Base-by-base conservation (phyloP, 106 monocot genomes). In the Allium sativum region DNA sequence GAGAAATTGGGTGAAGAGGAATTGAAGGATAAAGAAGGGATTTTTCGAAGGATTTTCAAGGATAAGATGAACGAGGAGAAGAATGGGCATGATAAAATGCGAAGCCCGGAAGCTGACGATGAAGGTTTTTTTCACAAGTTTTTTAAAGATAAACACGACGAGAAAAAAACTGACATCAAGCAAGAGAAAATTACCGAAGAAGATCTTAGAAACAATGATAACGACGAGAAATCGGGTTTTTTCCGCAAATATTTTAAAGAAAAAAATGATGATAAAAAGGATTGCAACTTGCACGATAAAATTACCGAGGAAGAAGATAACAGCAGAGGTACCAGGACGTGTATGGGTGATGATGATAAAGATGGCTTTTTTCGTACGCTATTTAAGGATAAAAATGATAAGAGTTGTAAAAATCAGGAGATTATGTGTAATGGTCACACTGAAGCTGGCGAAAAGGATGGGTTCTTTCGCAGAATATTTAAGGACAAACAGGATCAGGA, bases 401-500 rank as follows among this genome's bases (percentile, higher is more conserved):
- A 84, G 12, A 67, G 79, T 68, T 73, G 78, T 18, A 78, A 10
- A 62, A 54, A 68, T 53, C 76, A 76, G n/a, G 70, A 82, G 60
- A 59, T 58, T 9, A 79, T 66, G 64, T 59, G 53, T 18, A 77
- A 74, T 61, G 69, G 73, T 9, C 62, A 15, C 46, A 64, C 52
- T 45, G 87, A 87, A 21, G 82, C 74, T 52, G 68, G 50, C 41
- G 87, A 79, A 11, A 87, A 79, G 71, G 87, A 87, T 42, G 79
- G 79, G 17, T 93, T 93, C 63, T 93, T 93, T 57, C 79, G 72
- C 31, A 81, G 84, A 55, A 44, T 96, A 46, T 96, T 96, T 61
- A 96, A 84, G 67, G 96, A 96, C 56, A 96, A 82, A 69, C 65
- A 77, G 69, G 96, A 91, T 19, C 64, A 65, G 12, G 93, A 86